These are phyloP conservation scores for Mangifera indica DNA, from an alignment of 345 rosid species.

Conservation along the genomic window DNA sequence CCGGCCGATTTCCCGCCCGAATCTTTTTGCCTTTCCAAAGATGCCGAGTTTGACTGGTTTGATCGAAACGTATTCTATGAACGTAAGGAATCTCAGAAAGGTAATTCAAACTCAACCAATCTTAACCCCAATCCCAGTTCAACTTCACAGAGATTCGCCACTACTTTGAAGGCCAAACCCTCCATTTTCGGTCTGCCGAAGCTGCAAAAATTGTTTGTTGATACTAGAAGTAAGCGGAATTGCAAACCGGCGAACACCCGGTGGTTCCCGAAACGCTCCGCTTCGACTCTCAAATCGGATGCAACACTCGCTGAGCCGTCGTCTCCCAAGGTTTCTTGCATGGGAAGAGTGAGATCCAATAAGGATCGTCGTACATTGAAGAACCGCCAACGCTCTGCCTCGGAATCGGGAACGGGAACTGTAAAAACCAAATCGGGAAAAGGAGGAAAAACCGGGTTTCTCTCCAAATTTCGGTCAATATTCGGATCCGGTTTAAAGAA, in stretches of 20 bases:
- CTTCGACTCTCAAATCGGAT: constrained; percentile 42
- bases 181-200: constrained; percentile 76
- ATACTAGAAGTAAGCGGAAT: constrained; percentile 50
- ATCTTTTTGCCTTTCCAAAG: constrained; percentile 72
- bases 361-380: constrained; percentile 50
- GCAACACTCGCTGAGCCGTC: constrained; percentile 56
- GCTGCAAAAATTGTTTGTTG: constrained; percentile 57
- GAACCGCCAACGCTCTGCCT: constrained; percentile 29
- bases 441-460: constrained; percentile 37
- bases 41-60: constrained; percentile 83
- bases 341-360: constrained; percentile 86
- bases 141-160: constrained; percentile 62
- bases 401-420: constrained; percentile 24
- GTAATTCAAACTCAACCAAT: constrained; percentile 32
- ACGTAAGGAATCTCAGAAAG: constrained; percentile 81
- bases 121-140: constrained; percentile 32
- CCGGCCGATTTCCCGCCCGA: constrained; percentile 77
- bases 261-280: constrained; percentile 49
- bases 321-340: constrained; percentile 91
- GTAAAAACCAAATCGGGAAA: constrained; percentile 31
- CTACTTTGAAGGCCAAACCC: constrained; percentile 50
- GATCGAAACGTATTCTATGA: constrained; percentile 77
- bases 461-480: constrained; percentile 47
- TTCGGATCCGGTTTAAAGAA: constrained; percentile 33
- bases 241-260: constrained; percentile 44